A percentile compares a stretch with the other conserved stretches of the same genome.
Conservation (phyloP, 306 rosid species). For the Sicyos baderoa region DNA sequence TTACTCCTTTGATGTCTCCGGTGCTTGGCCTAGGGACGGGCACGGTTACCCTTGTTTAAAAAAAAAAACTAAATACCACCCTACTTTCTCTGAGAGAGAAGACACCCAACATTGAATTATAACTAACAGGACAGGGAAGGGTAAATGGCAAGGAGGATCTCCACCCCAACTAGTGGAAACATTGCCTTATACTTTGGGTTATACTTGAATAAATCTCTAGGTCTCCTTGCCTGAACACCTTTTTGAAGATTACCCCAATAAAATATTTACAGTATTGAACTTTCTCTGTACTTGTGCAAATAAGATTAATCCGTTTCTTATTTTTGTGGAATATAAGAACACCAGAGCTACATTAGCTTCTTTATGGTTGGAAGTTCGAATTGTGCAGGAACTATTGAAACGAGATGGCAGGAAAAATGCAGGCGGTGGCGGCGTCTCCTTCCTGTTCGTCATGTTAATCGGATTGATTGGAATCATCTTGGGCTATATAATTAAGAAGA, state of each 20-base stretch:
- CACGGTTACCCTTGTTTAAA: no score
- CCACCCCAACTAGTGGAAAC: background rate
- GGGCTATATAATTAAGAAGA: constrained; percentile 19
- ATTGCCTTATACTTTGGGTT: constrained; percentile 1
- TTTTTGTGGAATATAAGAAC: background rate
- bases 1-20: no score
- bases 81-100: no score
- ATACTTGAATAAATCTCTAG: background rate
- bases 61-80: no score
- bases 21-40: no score
- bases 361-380: constrained; percentile 9
- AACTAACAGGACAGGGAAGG: no score
- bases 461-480: constrained; percentile 17
- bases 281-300: background rate
- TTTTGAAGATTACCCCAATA: background rate
- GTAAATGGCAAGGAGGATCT: no score
- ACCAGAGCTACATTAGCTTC: background rate
- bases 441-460: constrained; percentile 22
- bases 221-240: background rate
- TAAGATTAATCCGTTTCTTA: background rate
- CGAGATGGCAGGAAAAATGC: constrained; percentile 49
- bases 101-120: no score
- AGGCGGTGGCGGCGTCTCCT: constrained; percentile 67
- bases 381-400: constrained; percentile 71
- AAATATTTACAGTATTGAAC: background rate